A percentile compares a stretch with the other conserved stretches of the same genome.
Conservation (phyloP, 106 monocot genomes). For the Dendrobium officinale region DNA sequence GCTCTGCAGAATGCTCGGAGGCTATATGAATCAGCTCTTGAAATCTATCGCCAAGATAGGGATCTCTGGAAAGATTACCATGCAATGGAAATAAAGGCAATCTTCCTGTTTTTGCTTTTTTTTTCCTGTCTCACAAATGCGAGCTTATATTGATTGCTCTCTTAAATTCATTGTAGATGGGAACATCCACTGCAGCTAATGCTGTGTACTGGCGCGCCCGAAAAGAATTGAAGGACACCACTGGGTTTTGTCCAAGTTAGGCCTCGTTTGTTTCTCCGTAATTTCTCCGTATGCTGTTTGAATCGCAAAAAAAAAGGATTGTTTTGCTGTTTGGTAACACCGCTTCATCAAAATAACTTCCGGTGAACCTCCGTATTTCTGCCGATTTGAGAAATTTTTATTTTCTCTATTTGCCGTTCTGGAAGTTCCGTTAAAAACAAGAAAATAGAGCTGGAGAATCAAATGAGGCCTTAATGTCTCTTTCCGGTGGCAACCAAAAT, state of each 20-base stretch:
- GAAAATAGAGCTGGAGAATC: too few species aligned
- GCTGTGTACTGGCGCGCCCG: slow-evolving; percentile 51
- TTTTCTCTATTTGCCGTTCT: too few species aligned
- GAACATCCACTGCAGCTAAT: slow-evolving; percentile 47
- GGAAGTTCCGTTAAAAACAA: too few species aligned
- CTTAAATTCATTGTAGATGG: slow-evolving; percentile 25
- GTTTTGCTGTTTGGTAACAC: too few species aligned
- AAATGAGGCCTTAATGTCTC: background rate
- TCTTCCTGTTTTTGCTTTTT: background rate
- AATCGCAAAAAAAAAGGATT: too few species aligned
- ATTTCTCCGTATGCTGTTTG: too few species aligned
- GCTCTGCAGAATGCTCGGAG: too few species aligned
- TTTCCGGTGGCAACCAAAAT: background rate
- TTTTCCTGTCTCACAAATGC: background rate
- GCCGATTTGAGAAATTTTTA: too few species aligned
- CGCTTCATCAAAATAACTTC: too few species aligned
- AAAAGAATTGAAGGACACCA: slow-evolving; percentile 34
- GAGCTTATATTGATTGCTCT: background rate
- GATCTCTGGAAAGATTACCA: slow-evolving; percentile 78
- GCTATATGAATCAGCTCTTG: too few species aligned
- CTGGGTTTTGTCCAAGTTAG: slow-evolving; percentile 9
- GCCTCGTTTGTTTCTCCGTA: too few species aligned
- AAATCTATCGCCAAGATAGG: slow-evolving; percentile 32
- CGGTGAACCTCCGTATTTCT: too few species aligned
- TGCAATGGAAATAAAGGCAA: slow-evolving; percentile 59